Conservation (phyloP, 1,284 basidiomycete species). For the Xerocomus nothofagi region DNA sequence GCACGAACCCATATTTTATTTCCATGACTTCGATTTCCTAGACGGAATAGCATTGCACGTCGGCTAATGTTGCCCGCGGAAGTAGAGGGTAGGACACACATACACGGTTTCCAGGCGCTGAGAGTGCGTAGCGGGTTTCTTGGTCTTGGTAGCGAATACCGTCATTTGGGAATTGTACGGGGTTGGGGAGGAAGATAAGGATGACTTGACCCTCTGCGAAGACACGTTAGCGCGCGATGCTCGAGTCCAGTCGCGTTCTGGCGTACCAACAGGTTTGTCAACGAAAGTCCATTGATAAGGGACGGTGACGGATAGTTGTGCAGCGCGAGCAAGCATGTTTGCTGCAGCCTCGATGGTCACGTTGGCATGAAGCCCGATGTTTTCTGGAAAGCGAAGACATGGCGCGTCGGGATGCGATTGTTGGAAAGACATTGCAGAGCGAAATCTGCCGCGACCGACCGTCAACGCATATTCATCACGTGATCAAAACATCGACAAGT, state of each 20-base stretch:
- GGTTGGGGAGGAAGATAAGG: conserved; percentile 59
- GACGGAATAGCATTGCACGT: background rate
- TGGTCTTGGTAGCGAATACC: conserved; percentile 71
- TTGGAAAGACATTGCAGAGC: conserved; percentile 37
- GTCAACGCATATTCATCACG: conserved; percentile 13
- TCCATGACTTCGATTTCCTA: conserved; percentile 77
- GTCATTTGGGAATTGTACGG: conserved; percentile 61
- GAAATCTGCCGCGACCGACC: too few relatives aligned
- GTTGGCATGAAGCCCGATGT: conserved; percentile 53
- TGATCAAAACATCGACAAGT: conserved; percentile 1
- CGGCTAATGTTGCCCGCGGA: background rate
- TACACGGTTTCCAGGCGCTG: conserved; percentile 50
- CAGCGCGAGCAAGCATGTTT: conserved; percentile 58
- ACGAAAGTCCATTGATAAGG: conserved; percentile 72
- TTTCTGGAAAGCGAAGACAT: conserved; percentile 68
- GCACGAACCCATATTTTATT: conserved; percentile 72
- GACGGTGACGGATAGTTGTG: conserved; percentile 50
- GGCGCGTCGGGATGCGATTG: conserved; percentile 50
- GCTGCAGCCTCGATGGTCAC: conserved; percentile 59
- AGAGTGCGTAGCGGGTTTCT: conserved; percentile 58
- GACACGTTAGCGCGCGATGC: background rate
- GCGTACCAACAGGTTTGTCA: conserved; percentile 68
- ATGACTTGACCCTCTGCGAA: conserved; percentile 60
- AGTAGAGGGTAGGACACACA: conserved; percentile 25
- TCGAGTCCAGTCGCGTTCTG: background rate